Base-by-base conservation (phyloP, 805 yeast genomes). In the Lipomyces japonicus region DNA sequence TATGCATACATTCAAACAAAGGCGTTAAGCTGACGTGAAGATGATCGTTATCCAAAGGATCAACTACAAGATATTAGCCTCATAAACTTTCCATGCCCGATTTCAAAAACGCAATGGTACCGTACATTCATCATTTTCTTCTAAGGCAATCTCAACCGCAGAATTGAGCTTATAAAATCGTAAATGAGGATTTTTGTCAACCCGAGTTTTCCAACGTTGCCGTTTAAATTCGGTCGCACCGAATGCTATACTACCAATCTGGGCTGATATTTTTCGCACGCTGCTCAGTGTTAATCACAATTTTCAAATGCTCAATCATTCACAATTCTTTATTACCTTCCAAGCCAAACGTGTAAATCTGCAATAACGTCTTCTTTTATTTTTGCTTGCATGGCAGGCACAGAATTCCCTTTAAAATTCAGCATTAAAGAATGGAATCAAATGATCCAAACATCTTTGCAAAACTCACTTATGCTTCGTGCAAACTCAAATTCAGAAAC, bases 1-100 rank as follows among this genome's bases (percentile, higher is more conserved):
- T 95, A 60, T 90, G 73, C 24, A 86, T 77, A 3, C 95, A 81
- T 68, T 91, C 96, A 65, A 80, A 86, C 25, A 91, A 72, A 4
- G 89, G 84, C n/a, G 80, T 76, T 50, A 90, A 66, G 48, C 82
- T 81, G 28, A 88, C 74, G 16, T 69, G 68, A 3, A 75, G 58
- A n/a, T 65, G 63, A 3, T 71, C 70, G 44, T 75, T 77, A 5
- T 73, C 70, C 42, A 82, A 68, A 2, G 82, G 73, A 58, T 77
- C 73, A 50, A 77, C 53, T 52, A 26, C 10, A 21, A 12, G 36
- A 10, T 35, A 14, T 31, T 9, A 38, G 40, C 3, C 14, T 28
- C 32, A 39, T 2, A 12, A 23, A 25, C n/a, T n/a, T n/a, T n/a
- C n/a, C n/a, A n/a, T n/a, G n/a, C n/a, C n/a, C n/a, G 3, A 30